phyloP scores from a whole-genome alignment of 768 basidiomycete genomes.

The Naganishia antarctica region DNA sequence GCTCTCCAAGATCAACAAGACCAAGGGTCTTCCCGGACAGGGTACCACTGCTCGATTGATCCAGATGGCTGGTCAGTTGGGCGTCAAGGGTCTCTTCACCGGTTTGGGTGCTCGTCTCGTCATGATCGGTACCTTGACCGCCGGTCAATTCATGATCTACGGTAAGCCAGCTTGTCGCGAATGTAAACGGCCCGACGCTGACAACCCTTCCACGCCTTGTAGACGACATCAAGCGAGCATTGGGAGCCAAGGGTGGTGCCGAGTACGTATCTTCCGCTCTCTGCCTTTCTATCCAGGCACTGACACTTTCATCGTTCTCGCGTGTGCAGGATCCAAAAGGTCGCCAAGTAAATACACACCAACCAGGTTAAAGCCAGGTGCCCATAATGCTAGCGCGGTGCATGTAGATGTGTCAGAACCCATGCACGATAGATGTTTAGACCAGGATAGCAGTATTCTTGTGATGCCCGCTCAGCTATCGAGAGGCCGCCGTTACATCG shows the following conservation, averaged over 20 bases:
- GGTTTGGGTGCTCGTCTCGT: slow-evolving; percentile 51
- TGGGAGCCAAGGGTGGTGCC: slow-evolving; percentile 49
- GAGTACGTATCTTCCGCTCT: slow-evolving; percentile 33
- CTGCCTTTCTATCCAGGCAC: too few relatives aligned
- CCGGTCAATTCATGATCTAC: slow-evolving; percentile 51
- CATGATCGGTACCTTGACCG: slow-evolving; percentile 53
- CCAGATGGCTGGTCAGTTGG: slow-evolving; percentile 51
- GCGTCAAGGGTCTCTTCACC: slow-evolving; percentile 51
- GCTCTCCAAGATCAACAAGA: slow-evolving; percentile 85
- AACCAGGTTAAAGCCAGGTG: neutral
- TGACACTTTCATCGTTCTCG: neutral
- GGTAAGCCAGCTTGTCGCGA: slow-evolving; percentile 34
- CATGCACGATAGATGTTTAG: slow-evolving; percentile 6
- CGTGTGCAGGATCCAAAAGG: slow-evolving; percentile 22
- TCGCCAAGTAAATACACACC: slow-evolving; percentile 24
- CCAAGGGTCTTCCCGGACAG: slow-evolving; percentile 53
- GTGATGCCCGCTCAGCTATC: too few relatives aligned
- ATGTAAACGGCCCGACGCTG: too few relatives aligned
- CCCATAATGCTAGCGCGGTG: neutral
- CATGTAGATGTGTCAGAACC: neutral
- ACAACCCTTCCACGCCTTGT: slow-evolving; percentile 3
- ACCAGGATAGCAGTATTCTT: neutral
- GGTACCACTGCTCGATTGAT: slow-evolving; percentile 49
- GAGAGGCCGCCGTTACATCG: neutral
- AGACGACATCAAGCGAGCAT: slow-evolving; percentile 42